Percentiles rank a stretch among this genome's conserved stretches.
phyloP scores from a whole-genome alignment of 202 grass and related monocot genomes.

The Panicum virgatum region DNA sequence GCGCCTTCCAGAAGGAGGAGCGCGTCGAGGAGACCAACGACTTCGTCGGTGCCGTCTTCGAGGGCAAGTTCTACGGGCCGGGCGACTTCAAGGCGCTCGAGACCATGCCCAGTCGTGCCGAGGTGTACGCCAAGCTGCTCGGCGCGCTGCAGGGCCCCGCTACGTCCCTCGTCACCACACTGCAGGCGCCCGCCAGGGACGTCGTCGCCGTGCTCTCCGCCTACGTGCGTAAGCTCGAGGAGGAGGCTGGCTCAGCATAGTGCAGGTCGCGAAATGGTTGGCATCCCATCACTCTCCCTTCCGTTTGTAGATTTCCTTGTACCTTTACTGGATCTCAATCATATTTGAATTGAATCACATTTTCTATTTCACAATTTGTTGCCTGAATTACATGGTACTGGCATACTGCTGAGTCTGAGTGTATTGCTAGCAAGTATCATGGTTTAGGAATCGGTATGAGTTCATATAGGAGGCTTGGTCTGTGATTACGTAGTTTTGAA shows the following conservation, averaged over 20 bases:
- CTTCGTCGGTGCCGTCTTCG: conserved; percentile 80
- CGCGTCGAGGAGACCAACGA: conserved; percentile 74
- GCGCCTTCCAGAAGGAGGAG: conserved; percentile 75
- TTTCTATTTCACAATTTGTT: conserved; percentile 22
- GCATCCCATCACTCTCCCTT: background rate
- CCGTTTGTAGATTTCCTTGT: conserved; percentile 45
- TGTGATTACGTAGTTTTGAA: background rate
- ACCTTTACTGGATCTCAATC: conserved; percentile 20
- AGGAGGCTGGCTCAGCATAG: conserved; percentile 50
- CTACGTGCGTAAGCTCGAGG: conserved; percentile 74
- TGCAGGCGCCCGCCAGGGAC: conserved; percentile 72
- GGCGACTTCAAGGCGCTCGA: conserved; percentile 81
- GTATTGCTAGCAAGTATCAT: background rate
- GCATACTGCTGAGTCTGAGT: background rate
- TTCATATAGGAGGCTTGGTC: background rate
- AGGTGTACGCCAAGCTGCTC: conserved; percentile 74
- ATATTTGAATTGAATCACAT: conserved; percentile 53
- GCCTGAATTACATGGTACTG: background rate
- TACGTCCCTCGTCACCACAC: conserved; percentile 64
- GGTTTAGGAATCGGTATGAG: background rate
- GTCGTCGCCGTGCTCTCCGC: conserved; percentile 66
- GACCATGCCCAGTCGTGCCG: conserved; percentile 76
- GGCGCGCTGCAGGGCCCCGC: conserved; percentile 67
- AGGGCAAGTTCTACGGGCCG: conserved; percentile 77
- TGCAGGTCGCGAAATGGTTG: conserved; percentile 16